Base-by-base conservation (phyloP, 768 basidiomycete genomes). In the Mycena rosella region DNA sequence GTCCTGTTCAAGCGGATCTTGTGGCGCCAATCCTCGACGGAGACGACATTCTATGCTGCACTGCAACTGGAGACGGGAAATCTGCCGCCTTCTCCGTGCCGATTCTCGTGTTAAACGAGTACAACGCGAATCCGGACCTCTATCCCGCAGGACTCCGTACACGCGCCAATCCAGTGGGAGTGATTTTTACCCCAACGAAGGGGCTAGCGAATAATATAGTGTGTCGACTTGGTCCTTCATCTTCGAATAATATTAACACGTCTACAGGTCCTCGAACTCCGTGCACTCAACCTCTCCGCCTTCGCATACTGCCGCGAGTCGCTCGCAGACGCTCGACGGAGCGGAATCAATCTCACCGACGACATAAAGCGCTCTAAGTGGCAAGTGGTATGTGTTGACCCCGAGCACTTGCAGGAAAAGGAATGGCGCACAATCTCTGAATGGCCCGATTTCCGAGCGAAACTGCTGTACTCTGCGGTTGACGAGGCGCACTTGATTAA, bases 371-470 rank as follows among this genome's bases (percentile, higher is more conserved):
- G 2, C 9, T 44, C 42, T 26, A 38, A 36, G 2, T 60, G 48
- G 48, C 47, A 29, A 24, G 60, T 60, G 7, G 26, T 60, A 7
- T 60, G 59, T 29, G 59, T 60, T 15, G 48, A 60, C n/a, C 59
- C 59, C 3, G 59, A 59, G 45, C 57, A 59, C 30, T 24, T 59
- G 18, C 14, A 26, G 20, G 29, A 5, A 5, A 59, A 45, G 11
- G 57, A 45, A 11, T 59, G 57, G 57, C 57, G 42, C 10, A 44
- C 18, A 4, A 59, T 59, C 2, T 29, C 57, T 17, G 57, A 59
- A 18, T 45, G 17, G 27, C 44, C 44, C n/a, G 17, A 13, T 5
- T 59, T 59, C 17, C 57, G 57, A 18, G 2, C 57, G 5, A 29
- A 47, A 29, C 5, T 59, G 8, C 42, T 59, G 29, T 59, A 20